Percentiles rank a stretch among this genome's conserved stretches.
Evolutionary conservation across 352 stramenopile species (phyloP).

Genomic region (Pythium brassicae): DNA sequence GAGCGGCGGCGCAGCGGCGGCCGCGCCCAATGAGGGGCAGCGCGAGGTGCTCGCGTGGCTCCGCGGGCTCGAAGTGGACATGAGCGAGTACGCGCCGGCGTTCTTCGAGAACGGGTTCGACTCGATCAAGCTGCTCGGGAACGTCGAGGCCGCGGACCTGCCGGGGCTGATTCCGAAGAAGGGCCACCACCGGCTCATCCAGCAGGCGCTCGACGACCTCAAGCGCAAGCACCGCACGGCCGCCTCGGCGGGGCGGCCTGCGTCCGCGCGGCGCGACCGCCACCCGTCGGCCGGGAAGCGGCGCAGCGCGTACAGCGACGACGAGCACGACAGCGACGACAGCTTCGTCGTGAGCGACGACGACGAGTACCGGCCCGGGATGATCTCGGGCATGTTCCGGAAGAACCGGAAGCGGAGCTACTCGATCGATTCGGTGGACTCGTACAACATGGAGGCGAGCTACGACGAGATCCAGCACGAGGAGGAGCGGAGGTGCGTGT

Average conservation of each 20-base stretch:
- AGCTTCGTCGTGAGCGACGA: conserved; percentile 83
- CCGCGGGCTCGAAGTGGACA: conserved; percentile 61
- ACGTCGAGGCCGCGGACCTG: conserved; percentile 68
- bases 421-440: conserved; percentile 77
- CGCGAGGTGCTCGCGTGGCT: conserved; percentile 82
- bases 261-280: conserved; percentile 18
- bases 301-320: conserved; percentile 68
- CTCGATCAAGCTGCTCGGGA: conserved; percentile 79
- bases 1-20: conserved; percentile 2
- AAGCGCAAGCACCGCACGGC: conserved; percentile 64
- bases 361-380: conserved; percentile 68
- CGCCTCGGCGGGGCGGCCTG: conserved; percentile 29
- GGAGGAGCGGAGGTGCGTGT: conserved; percentile 68
- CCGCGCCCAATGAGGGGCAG: conserved; percentile 54
- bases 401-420: conserved; percentile 71
- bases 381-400: conserved; percentile 76
- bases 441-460: conserved; percentile 82
- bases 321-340: conserved; percentile 85
- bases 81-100: conserved; percentile 76
- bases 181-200: conserved; percentile 80
- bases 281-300: conserved; percentile 17
- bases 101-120: conserved; percentile 89
- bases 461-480: conserved; percentile 86
- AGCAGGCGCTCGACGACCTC: conserved; percentile 72
- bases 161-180: conserved; percentile 75